These are phyloP conservation scores for Gossypium rotundifolium DNA, from an alignment of 345 rosid species.

Conservation along the genomic window DNA sequence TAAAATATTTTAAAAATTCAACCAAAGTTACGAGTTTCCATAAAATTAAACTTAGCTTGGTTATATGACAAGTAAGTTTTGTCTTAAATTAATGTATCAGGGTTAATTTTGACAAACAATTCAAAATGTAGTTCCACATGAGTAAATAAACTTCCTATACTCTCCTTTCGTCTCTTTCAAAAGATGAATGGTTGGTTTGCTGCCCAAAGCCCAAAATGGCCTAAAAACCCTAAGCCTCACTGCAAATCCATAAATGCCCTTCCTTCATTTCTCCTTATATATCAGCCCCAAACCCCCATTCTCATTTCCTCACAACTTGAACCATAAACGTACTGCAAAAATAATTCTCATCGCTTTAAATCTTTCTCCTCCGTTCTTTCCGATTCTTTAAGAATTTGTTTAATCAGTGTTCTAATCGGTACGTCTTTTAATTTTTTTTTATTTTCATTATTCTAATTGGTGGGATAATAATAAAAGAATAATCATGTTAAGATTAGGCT, in stretches of 20 bases:
- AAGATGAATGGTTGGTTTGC: background rate
- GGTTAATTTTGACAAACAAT: too few species aligned
- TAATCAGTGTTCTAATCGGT: constrained; percentile 52
- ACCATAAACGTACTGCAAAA: background rate
- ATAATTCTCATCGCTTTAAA: background rate
- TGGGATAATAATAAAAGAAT: background rate
- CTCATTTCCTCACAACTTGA: background rate
- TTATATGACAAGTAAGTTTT: too few species aligned
- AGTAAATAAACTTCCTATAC: too few species aligned
- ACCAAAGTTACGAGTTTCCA: too few species aligned
- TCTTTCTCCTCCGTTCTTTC: background rate
- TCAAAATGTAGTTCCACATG: too few species aligned
- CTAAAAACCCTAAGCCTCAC: background rate
- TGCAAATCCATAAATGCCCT: constrained; percentile 9
- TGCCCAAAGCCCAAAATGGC: background rate
- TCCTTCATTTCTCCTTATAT: background rate
- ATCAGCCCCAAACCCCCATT: background rate
- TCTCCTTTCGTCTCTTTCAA: background rate
- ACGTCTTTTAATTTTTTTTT: constrained; percentile 18
- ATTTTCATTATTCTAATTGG: background rate
- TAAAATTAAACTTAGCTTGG: too few species aligned
- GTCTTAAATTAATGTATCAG: too few species aligned
- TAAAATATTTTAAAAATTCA: too few species aligned
- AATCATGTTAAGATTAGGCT: constrained; percentile 12
- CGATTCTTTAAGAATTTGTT: constrained; percentile 36